Percentiles rank a stretch among this genome's conserved stretches.
Conservation (phyloP, 768 basidiomycete species). For the Boletus eberwhitei region DNA sequence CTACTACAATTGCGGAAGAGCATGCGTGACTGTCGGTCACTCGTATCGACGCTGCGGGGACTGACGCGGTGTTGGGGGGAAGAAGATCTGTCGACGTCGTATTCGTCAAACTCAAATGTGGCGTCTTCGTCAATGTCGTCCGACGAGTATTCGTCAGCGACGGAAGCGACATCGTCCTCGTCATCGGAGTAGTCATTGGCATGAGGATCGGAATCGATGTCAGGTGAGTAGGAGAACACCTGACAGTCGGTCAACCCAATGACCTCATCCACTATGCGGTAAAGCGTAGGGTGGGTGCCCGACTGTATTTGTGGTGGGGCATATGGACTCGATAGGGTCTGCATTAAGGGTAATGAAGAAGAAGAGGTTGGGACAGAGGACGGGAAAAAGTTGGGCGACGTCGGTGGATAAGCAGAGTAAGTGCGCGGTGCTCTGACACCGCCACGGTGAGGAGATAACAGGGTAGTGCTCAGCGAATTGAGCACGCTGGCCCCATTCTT, state of each 20-base stretch:
- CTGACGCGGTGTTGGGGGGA: conserved; percentile 11
- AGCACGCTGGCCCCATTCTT: conserved; percentile 72
- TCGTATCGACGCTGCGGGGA: conserved; percentile 2
- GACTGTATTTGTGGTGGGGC: conserved; percentile 71
- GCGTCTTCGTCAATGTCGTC: conserved; percentile 72
- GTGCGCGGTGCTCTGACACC: conserved; percentile 70
- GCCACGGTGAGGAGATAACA: conserved; percentile 68
- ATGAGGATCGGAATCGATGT: conserved; percentile 93
- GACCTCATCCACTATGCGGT: conserved; percentile 83
- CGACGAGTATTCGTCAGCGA: conserved; percentile 66
- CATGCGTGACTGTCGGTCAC: conserved; percentile 8
- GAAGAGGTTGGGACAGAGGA: conserved; percentile 65
- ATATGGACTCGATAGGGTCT: conserved; percentile 57
- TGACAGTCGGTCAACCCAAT: conserved; percentile 91
- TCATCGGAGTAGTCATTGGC: conserved; percentile 77
- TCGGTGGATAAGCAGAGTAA: conserved; percentile 84
- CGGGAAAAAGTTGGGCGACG: conserved; percentile 69
- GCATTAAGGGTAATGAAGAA: conserved; percentile 65
- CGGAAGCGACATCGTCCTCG: conserved; percentile 68
- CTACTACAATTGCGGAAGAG: conserved; percentile 33
- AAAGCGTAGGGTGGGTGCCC: conserved; percentile 86
- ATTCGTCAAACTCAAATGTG: conserved; percentile 77
- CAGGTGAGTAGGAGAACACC: conserved; percentile 91
- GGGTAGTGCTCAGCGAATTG: conserved; percentile 79
- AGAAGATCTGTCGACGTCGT: conserved; percentile 59